Conservation (phyloP, 345 rosid genomes). For the Clarkia xantiana region DNA sequence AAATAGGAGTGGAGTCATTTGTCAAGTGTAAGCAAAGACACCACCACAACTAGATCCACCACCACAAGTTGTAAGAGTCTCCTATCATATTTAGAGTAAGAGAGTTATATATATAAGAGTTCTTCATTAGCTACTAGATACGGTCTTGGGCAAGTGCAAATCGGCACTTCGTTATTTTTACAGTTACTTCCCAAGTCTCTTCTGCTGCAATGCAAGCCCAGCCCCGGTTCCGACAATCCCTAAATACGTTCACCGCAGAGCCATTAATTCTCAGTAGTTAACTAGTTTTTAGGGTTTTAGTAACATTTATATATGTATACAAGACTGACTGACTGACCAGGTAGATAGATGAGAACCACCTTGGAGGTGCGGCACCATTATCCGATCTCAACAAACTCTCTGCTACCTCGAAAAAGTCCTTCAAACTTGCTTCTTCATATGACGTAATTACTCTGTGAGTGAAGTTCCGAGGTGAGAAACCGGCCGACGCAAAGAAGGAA, state of each 20-base stretch:
- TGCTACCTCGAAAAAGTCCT: conserved; percentile 35
- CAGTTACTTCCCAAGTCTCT: conserved; percentile 48
- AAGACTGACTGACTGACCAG: conserved; percentile 44
- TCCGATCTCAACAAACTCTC: conserved; percentile 27
- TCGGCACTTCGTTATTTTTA: too few species aligned
- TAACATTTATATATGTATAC: neutral
- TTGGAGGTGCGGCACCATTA: conserved; percentile 47
- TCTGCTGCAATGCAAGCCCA: conserved; percentile 41
- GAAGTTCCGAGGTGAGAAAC: conserved; percentile 6
- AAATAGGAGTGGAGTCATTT: too few species aligned
- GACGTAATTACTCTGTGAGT: conserved; percentile 4
- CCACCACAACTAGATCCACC: too few species aligned
- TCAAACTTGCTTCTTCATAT: conserved; percentile 13
- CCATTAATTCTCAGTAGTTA: too few species aligned
- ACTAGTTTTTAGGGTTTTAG: too few species aligned
- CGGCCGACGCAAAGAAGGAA: conserved; percentile 8
- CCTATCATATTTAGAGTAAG: too few species aligned
- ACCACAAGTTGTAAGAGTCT: too few species aligned
- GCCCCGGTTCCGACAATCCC: conserved; percentile 60
- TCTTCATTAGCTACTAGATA: too few species aligned
- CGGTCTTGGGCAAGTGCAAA: too few species aligned
- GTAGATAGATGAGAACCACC: conserved; percentile 63
- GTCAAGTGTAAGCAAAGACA: too few species aligned
- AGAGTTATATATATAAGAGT: too few species aligned
- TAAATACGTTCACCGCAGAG: neutral